These are phyloP conservation scores for Verticillium nonalfalfae DNA, from an alignment of 2,329 filamentous ascomycete genomes.

Conservation along the genomic window DNA sequence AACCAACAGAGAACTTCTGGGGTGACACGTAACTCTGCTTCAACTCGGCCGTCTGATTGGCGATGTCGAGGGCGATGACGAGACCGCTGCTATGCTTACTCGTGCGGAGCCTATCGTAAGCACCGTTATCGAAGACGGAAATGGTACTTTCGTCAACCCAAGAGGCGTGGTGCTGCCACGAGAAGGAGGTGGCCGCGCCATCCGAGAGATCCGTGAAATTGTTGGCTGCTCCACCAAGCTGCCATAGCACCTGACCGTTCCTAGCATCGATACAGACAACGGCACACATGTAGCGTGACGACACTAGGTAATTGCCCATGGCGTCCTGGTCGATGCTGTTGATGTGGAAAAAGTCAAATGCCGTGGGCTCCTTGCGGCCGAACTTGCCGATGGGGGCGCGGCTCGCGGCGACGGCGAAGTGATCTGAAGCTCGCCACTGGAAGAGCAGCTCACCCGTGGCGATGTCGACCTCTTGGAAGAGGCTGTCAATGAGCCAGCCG, in stretches of 20 bases:
- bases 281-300: constrained; percentile 39
- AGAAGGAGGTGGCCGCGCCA: constrained; percentile 26
- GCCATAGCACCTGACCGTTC: constrained; percentile 45
- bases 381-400: constrained; percentile 12
- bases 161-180: constrained; percentile 45
- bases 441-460: constrained; percentile 30
- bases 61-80: constrained; percentile 38
- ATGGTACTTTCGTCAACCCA: constrained; percentile 46
- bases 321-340: constrained; percentile 47
- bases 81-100: constrained; percentile 33
- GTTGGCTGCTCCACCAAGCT: constrained; percentile 41
- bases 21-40: constrained; percentile 32
- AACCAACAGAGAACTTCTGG: constrained; percentile 33
- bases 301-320: constrained; percentile 48
- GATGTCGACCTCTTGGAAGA: constrained; percentile 35
- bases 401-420: constrained; percentile 12
- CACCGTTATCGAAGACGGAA: constrained; percentile 30
- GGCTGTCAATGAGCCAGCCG: constrained; percentile 24
- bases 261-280: constrained; percentile 35
- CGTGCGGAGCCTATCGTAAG: constrained; percentile 4
- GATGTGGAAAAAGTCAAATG: constrained; percentile 52
- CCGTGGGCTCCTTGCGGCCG: constrained; percentile 18
- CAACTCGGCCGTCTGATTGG: constrained; percentile 35
- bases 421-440: constrained; percentile 30
- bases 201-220: constrained; percentile 18